Conservation (phyloP, 2,329 filamentous ascomycete genomes). For the Phialemoniopsis sp. region DNA sequence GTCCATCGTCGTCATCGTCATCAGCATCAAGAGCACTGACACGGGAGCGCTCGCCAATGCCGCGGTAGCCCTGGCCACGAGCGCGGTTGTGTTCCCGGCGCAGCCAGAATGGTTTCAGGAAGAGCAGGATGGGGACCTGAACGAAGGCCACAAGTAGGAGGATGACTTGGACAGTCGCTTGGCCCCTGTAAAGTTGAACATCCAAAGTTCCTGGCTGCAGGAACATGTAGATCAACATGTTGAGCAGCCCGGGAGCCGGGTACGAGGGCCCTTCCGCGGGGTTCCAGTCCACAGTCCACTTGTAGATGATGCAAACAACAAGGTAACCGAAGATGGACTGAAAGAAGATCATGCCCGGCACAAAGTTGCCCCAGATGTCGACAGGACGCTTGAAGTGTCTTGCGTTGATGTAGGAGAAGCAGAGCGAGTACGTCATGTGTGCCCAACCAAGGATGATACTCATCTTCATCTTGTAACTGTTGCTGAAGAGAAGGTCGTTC, state of each 20-base stretch:
- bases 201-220: constrained; percentile 74
- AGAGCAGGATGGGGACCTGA: constrained; percentile 86
- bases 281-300: constrained; percentile 89
- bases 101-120: constrained; percentile 94
- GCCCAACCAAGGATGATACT: constrained; percentile 96
- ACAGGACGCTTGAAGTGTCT: constrained; percentile 91
- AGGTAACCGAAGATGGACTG: constrained; percentile 98
- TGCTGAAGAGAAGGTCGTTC: constrained; percentile 91
- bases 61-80: constrained; percentile 84
- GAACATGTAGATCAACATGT: constrained; percentile 99
- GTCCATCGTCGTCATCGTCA: constrained; percentile 59
- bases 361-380: constrained; percentile 95
- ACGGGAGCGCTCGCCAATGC: constrained; percentile 82
- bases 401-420: constrained; percentile 88
- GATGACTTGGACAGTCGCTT: constrained; percentile 70
- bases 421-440: constrained; percentile 98
- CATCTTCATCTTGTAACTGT: constrained; percentile 99
- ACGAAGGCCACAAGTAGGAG: constrained; percentile 77
- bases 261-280: too few species aligned
- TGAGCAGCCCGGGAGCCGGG: constrained; percentile 81
- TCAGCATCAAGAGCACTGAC: constrained; percentile 90
- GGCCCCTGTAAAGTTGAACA: constrained; percentile 73
- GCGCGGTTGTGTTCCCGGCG: constrained; percentile 90
- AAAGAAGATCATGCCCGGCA: constrained; percentile 99
- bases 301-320: constrained; percentile 90